Evolutionary conservation across 2,329 filamentous ascomycete genomes (phyloP).

Genomic region (Penicillium sp.): DNA sequence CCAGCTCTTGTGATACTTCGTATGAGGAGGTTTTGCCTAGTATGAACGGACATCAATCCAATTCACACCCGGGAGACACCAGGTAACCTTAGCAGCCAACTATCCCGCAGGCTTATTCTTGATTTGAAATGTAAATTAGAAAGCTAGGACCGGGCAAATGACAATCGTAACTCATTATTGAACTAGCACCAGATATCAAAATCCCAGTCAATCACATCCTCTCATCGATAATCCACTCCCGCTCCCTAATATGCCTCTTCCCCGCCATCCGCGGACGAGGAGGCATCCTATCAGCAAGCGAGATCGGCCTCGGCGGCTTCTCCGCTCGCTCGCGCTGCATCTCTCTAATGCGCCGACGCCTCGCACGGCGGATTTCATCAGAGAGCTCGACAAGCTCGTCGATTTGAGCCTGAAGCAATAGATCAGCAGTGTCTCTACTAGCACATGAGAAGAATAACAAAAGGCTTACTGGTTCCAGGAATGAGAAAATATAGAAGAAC

Average conservation of each 20-base stretch:
- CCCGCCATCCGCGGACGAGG: conserved; percentile 22
- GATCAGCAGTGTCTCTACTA: background rate
- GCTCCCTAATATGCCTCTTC: conserved; percentile 27
- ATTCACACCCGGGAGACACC: background rate
- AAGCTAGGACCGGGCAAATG: background rate
- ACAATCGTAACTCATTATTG: background rate
- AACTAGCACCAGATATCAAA: background rate
- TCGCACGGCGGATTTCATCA: conserved; percentile 73
- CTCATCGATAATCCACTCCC: conserved; percentile 28
- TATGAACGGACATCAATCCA: background rate
- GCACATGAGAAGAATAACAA: background rate
- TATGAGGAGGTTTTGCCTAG: background rate
- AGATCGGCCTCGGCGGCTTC: conserved; percentile 21
- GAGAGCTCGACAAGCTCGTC: conserved; percentile 79
- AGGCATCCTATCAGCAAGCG: conserved; percentile 17
- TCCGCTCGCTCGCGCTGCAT: conserved; percentile 53
- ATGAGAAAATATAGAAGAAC: conserved; percentile 92
- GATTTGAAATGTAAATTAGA: background rate
- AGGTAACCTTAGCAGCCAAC: background rate
- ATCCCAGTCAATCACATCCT: conserved; percentile 5
- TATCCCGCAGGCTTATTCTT: background rate
- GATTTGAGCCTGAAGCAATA: conserved; percentile 38
- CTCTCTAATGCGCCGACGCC: conserved; percentile 60
- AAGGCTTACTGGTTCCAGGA: conserved; percentile 77
- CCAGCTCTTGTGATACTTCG: too few species aligned